Conservation (phyloP, 1,284 basidiomycete species). For the Gomphus sp. region DNA sequence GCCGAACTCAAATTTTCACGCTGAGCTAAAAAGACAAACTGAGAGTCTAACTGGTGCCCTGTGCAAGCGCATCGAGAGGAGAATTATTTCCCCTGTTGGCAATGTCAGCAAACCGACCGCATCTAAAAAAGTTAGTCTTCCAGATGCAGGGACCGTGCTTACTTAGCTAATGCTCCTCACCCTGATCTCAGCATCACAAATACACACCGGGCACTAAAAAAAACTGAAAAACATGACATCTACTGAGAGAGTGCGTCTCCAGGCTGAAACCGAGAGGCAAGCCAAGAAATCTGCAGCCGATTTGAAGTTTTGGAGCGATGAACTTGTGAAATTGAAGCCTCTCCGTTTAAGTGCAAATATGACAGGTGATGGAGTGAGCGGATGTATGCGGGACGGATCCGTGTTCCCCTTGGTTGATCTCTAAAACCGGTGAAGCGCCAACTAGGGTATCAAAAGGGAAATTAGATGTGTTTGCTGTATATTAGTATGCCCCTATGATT, state of each 20-base stretch:
- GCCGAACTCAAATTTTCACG: conserved; percentile 48
- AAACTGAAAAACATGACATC: conserved; percentile 14
- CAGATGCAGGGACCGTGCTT: neutral
- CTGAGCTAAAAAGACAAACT: conserved; percentile 45
- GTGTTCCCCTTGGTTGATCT: too few relatives aligned
- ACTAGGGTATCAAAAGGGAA: too few relatives aligned
- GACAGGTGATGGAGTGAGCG: too few relatives aligned
- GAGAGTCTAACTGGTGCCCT: conserved; percentile 47
- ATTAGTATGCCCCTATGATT: too few relatives aligned
- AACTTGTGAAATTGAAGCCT: too few relatives aligned
- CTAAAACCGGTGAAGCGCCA: too few relatives aligned
- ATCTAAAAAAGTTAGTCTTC: neutral
- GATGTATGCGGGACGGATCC: too few relatives aligned
- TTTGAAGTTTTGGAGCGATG: too few relatives aligned
- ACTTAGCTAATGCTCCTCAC: neutral
- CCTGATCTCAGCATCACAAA: too few relatives aligned
- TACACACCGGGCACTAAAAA: neutral
- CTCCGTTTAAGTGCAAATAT: too few relatives aligned
- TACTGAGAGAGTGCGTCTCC: conserved; percentile 29
- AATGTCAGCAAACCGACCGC: conserved; percentile 18
- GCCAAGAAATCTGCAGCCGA: too few relatives aligned
- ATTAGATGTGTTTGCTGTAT: too few relatives aligned
- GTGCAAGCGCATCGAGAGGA: conserved; percentile 33
- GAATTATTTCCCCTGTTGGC: conserved; percentile 35
- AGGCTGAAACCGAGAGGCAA: conserved; percentile 21